Conservation (phyloP, 2,329 filamentous ascomycete species). For the Aschersonia sp. region DNA sequence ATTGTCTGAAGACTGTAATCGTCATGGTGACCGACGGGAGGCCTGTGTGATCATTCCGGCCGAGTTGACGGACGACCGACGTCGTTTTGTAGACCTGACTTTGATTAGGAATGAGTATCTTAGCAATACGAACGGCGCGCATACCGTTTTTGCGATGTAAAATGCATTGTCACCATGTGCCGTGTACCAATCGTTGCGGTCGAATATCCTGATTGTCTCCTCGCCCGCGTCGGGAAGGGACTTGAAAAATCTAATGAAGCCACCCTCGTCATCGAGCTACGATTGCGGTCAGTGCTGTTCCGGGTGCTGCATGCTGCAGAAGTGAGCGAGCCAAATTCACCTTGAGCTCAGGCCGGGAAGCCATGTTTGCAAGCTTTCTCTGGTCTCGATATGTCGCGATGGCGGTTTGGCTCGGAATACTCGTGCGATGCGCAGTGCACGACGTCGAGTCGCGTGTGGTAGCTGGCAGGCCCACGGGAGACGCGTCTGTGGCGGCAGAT, state of each 20-base stretch:
- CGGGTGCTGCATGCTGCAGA: background rate
- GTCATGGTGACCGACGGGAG: slow-evolving; percentile 92
- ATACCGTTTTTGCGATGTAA: slow-evolving; percentile 24
- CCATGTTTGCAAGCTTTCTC: slow-evolving; percentile 34
- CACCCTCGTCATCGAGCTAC: slow-evolving; percentile 87
- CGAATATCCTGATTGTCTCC: slow-evolving; percentile 79
- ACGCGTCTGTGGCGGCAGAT: slow-evolving; percentile 8
- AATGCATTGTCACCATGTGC: slow-evolving; percentile 77
- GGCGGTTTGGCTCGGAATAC: no score
- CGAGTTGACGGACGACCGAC: slow-evolving; percentile 82
- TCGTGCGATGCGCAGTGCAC: no score
- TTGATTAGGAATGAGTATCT: slow-evolving; percentile 36
- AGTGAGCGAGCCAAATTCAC: slow-evolving; percentile 19
- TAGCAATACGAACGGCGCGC: slow-evolving; percentile 39
- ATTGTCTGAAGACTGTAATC: slow-evolving; percentile 86
- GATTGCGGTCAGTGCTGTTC: background rate
- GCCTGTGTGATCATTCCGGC: slow-evolving; percentile 67
- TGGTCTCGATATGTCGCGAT: background rate
- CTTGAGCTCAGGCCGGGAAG: slow-evolving; percentile 59
- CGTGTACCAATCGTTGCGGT: slow-evolving; percentile 89
- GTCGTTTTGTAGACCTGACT: slow-evolving; percentile 86
- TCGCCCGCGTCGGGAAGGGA: slow-evolving; percentile 57
- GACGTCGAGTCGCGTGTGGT: slow-evolving; percentile 3
- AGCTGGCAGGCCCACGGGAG: slow-evolving; percentile 3
- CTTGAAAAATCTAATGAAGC: slow-evolving; percentile 94